These are phyloP conservation scores for Filosporella fistucella DNA, from an alignment of 495 filamentous ascomycete species.

Conservation along the genomic window DNA sequence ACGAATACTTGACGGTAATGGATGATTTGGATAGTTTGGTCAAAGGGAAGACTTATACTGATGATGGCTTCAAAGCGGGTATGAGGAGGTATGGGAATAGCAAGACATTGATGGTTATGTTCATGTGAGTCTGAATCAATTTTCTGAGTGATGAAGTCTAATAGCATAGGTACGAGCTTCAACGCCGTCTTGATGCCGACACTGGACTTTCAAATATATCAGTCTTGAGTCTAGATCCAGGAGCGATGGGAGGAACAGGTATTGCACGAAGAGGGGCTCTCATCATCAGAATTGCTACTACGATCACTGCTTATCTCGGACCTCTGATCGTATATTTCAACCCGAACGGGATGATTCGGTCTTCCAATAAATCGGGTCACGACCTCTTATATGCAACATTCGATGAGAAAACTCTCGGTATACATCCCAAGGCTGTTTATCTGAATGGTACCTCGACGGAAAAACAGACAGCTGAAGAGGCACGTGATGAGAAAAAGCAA, in stretches of 20 bases:
- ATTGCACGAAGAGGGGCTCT: conserved; percentile 23
- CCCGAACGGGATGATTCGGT: conserved; percentile 30
- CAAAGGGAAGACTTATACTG: conserved; percentile 29
- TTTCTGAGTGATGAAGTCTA: background rate
- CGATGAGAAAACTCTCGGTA: conserved; percentile 26
- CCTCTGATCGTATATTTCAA: conserved; percentile 18
- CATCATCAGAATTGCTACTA: conserved; percentile 12
- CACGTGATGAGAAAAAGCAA: conserved; percentile 32
- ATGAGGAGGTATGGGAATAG: conserved; percentile 35
- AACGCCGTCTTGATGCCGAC: conserved; percentile 28
- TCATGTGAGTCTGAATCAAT: conserved; percentile 24
- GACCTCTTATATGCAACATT: conserved; percentile 35
- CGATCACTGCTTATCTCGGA: conserved; percentile 12
- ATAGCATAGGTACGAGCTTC: conserved; percentile 28
- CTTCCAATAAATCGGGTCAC: conserved; percentile 37
- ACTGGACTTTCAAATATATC: conserved; percentile 27
- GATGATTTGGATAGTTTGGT: conserved; percentile 24
- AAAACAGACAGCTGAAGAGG: conserved; percentile 24
- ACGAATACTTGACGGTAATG: conserved; percentile 25
- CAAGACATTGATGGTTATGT: conserved; percentile 35
- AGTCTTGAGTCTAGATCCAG: conserved; percentile 30
- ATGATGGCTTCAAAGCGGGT: conserved; percentile 23
- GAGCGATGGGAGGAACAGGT: conserved; percentile 27
- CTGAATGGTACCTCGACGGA: conserved; percentile 24
- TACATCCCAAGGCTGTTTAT: conserved; percentile 29